Percentiles rank a stretch among this genome's conserved stretches.
phyloP scores from a whole-genome alignment of 768 basidiomycete genomes.

The Phaeolepiota aurea region DNA sequence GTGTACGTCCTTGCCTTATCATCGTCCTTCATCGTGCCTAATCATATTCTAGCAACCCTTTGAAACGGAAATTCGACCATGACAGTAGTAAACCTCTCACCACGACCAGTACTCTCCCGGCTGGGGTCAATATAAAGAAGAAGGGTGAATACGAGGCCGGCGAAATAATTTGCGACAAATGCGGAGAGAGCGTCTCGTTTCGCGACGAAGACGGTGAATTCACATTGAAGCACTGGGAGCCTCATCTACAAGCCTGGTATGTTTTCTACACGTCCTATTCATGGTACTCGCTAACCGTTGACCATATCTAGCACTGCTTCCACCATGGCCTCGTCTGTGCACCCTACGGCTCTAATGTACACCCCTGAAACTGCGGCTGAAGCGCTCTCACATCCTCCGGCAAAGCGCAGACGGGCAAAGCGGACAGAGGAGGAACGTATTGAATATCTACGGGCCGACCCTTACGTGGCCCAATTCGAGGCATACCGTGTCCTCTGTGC shows the following conservation, averaged over 20 bases:
- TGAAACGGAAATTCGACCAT: constrained; percentile 20
- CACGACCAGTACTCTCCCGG: constrained; percentile 5
- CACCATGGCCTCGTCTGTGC: too few relatives aligned
- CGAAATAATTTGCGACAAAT: constrained; percentile 57
- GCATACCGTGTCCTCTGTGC: constrained; percentile 74
- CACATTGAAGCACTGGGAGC: constrained; percentile 63
- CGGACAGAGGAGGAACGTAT: constrained; percentile 74
- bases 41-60: constrained; percentile 11
- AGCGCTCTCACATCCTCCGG: constrained; percentile 35
- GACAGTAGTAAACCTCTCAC: constrained; percentile 9
- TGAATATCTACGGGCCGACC: constrained; percentile 59
- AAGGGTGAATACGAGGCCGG: constrained; percentile 57
- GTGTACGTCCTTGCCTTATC: neutral
- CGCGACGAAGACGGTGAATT: constrained; percentile 58
- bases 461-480: constrained; percentile 75
- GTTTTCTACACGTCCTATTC: constrained; percentile 15
- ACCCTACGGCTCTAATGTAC: constrained; percentile 28
- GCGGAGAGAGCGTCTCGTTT: constrained; percentile 55
- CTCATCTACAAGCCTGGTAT: constrained; percentile 55
- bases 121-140: constrained; percentile 6
- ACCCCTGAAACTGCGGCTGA: constrained; percentile 33
- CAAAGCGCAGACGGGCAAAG: constrained; percentile 66
- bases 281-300: constrained; percentile 1
- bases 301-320: too few relatives aligned
- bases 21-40: neutral